Evolutionary conservation across 768 basidiomycete genomes (phyloP), one percentile per base, ranked within the genome.

Genomic region (Boletus rubropictus): DNA sequence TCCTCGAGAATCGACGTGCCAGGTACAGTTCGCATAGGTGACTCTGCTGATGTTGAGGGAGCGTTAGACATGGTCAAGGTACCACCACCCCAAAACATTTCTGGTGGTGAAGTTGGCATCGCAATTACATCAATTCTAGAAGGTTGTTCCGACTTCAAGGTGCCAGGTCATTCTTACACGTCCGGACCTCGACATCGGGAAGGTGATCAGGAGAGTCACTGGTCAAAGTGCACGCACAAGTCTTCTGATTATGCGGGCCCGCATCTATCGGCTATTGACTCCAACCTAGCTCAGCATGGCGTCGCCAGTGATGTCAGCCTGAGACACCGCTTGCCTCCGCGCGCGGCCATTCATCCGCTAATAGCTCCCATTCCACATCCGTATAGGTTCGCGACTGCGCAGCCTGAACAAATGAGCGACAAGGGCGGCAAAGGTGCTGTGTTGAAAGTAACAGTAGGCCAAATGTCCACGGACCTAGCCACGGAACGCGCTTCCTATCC

Each of bases 241-340:
- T 51, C 58, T 6, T 69, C 70, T 2, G 65, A 61, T 12, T 73
- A 71, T 45, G 71, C 71, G 0, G 71, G 71, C 9, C 72, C 73
- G 2, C 71, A 72, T 50, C 73, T 61, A 12, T 68, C 72, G 2
- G 57, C 58, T 15, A 48, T 66, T 5, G 64, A 62, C 32, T 55
- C 42, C 33, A 51, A 35, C 7, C 43, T 59, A 14, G 58, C 51
- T 14, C 49, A 49, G 7, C 47, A 41, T 15, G 48, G 45, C 22
- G 46, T 25, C 9, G 47, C 50, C 2, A 73, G 54, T 41, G 53
- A 62, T 45, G 58, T 72, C 31, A 68, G 61, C 39, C 39, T 65
- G 37, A 54, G 72, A 33, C 70, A 72, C 39, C 61, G 70, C 10
- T 49, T 72, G 5, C 70, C 70, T 0, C 70, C 70, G 2, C 66